Conservation (phyloP, 1,139 yeast genomes). For the Geotrichum aggregatum region DNA sequence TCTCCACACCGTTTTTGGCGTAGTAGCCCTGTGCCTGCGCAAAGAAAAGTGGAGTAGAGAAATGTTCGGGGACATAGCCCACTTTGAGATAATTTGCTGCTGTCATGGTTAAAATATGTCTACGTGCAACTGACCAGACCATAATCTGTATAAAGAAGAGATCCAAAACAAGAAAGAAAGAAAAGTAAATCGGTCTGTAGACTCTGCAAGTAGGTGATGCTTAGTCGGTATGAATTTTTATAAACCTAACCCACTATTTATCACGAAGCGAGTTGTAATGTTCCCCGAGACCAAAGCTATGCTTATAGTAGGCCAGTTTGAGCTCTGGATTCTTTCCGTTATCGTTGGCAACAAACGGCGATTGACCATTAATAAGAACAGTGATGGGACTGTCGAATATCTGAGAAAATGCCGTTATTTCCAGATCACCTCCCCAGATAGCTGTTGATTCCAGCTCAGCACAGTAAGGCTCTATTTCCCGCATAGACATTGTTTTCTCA, state of each 20-base stretch:
- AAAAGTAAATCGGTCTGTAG: not conserved
- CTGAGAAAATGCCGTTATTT: slow-evolving; percentile 72
- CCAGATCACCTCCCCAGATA: slow-evolving; percentile 96
- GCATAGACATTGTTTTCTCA: slow-evolving; percentile 59
- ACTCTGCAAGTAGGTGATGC: too few species aligned
- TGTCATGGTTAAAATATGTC: slow-evolving; percentile 13
- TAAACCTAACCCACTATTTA: slow-evolving; percentile 6
- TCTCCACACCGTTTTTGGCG: slow-evolving; percentile 43
- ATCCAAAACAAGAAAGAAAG: not conserved
- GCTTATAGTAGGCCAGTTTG: slow-evolving; percentile 75
- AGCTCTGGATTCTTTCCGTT: slow-evolving; percentile 46
- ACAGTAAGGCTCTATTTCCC: slow-evolving; percentile 67
- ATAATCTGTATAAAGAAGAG: not conserved
- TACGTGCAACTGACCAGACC: not conserved
- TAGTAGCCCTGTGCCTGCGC: slow-evolving; percentile 62
- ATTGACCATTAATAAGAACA: slow-evolving; percentile 71
- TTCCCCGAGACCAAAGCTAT: slow-evolving; percentile 85
- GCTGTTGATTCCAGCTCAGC: slow-evolving; percentile 65
- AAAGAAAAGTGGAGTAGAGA: slow-evolving; percentile 77
- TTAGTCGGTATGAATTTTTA: not conserved
- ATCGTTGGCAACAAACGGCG: slow-evolving; percentile 58
- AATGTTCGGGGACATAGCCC: slow-evolving; percentile 89
- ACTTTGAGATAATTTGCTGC: slow-evolving; percentile 44
- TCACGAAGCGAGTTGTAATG: slow-evolving; percentile 82
- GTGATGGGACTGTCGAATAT: slow-evolving; percentile 67